Percentiles rank a stretch among this genome's conserved stretches.
Conservation (phyloP, 306 rosid genomes). For the Citrullus colocynthis region DNA sequence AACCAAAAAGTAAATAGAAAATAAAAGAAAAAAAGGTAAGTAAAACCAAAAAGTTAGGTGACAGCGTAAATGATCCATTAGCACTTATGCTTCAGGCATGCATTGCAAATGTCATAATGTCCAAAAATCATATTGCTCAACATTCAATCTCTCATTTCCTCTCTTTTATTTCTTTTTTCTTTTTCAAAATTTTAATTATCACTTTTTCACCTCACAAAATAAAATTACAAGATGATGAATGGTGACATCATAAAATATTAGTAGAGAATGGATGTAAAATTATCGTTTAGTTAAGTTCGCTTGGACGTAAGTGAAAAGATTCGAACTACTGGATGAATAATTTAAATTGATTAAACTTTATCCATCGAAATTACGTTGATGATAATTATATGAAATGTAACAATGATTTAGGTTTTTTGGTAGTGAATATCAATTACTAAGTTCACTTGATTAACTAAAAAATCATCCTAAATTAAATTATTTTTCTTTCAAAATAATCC, state of each 20-base stretch:
- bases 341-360: too few species aligned
- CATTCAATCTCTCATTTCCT: background rate
- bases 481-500: too few species aligned
- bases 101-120: constrained; percentile 2
- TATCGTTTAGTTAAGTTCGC: too few species aligned
- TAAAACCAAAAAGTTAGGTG: constrained; percentile 2
- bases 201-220: background rate
- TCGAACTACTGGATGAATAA: too few species aligned
- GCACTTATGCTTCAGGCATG: background rate
- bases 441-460: too few species aligned
- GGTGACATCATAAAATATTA: background rate
- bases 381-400: too few species aligned
- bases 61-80: background rate
- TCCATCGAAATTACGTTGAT: too few species aligned
- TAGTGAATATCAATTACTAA: too few species aligned
- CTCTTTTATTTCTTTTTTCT: background rate
- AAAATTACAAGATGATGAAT: background rate
- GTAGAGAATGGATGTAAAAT: too few species aligned
- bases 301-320: too few species aligned
- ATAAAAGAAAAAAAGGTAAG: background rate
- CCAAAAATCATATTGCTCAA: background rate
- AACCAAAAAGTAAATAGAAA: background rate
- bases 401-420: too few species aligned
- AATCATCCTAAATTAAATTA: too few species aligned
- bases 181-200: background rate